Base-by-base conservation (phyloP, 352 stramenopile species). In the Phytophthora palmivora region DNA sequence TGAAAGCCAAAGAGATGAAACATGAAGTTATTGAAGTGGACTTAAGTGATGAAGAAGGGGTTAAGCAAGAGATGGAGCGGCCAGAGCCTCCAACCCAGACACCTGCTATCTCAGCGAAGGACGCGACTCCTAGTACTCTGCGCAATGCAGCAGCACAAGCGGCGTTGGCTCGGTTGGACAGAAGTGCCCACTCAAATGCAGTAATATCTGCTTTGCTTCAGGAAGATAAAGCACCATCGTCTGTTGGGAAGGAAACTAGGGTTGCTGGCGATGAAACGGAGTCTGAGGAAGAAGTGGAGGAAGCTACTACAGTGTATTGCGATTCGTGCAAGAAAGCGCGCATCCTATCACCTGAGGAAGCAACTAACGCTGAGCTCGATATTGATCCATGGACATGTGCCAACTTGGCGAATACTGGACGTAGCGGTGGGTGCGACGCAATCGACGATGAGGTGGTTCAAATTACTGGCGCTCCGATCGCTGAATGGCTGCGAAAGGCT, bases 301-400 rank as follows among this genome's bases (percentile, higher is more conserved):
- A 79, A 51, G 84, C 76, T 16, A 88, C 71, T 6, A 94, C 87
- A 0, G 80, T 93, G 12, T 89, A 92, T 49, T 96, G 87, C 33
- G 87, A 96, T 63, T 44, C 37, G n/a, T 96, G 87, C 58, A 78
- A 77, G 58, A 96, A 96, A 62, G 84, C 82, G 6, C 85, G 87
- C 6, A 89, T 94, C 16, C 46, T 96, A 18, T 83, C 78, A 10
- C 36, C 64, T 2, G 58, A 76, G 2, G 81, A 93, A 65, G 76
- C 70, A 6, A 48, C 26, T 22, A 53, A 73, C 30, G 33, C 56
- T 24, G 47, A 58, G 9, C 65, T 76, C 15, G 49, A 79, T 9
- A 60, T 70, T 8, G 58, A 74, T 15, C 61, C 67, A 11, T 96
- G 87, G 87, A 93, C 70, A 3, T 96, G 87, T 60, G 43, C 55